Conservation (phyloP, 306 rosid genomes). For the Medicago truncatula region MtrunA17r5.0-ANR NC_053048.1:51623001-51623500, state of each 20-base stretch:
- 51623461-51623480: no score
- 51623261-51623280: not conserved
- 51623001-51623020: constrained; percentile 84
- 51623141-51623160: constrained; percentile 19
- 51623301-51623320: not conserved
- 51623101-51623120: constrained; percentile 51
- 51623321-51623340: not conserved
- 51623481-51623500: no score
- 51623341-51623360: not conserved
- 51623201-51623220: constrained; percentile 4
- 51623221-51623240: constrained; percentile 17
- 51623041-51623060: constrained; percentile 91
- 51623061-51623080: constrained; percentile 77
- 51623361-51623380: no score
- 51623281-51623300: not conserved
- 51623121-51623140: constrained; percentile 2
- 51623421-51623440: not conserved
- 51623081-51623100: constrained; percentile 79
- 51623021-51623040: constrained; percentile 89
- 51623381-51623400: not conserved
- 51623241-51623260: not conserved
- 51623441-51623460: not conserved
- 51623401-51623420: not conserved
- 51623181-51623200: constrained; percentile 5
- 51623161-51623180: not conserved